phyloP scores from a whole-genome alignment of 495 filamentous ascomycete species.

The Hypoxylon fuscum region DNA sequence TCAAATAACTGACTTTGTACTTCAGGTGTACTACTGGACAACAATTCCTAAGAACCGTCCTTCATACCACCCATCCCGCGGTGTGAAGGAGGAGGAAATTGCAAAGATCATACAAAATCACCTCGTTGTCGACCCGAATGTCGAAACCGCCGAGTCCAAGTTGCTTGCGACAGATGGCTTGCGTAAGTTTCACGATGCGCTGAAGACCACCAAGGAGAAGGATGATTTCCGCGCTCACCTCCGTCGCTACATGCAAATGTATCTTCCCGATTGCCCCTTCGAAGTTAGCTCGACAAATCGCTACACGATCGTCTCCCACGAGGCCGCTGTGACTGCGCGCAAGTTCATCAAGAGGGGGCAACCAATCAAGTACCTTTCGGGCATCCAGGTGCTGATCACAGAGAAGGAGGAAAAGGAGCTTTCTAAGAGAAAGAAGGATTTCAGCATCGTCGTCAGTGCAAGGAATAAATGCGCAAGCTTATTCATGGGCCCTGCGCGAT shows the following conservation, averaged over 20 bases:
- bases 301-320: constrained; percentile 88
- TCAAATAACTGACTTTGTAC: constrained; percentile 9
- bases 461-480: constrained; percentile 86
- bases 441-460: constrained; percentile 94
- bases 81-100: constrained; percentile 82
- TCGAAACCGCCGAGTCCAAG: constrained; percentile 71
- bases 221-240: constrained; percentile 88
- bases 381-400: constrained; percentile 89
- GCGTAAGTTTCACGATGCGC: constrained; percentile 69
- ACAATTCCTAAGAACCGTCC: constrained; percentile 92
- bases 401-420: constrained; percentile 86
- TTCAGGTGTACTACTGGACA: constrained; percentile 92
- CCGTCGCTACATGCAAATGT: constrained; percentile 90
- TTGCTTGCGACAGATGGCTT: constrained; percentile 78
- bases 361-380: constrained; percentile 87
- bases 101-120: constrained; percentile 78
- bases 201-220: constrained; percentile 80
- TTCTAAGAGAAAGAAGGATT: constrained; percentile 82
- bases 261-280: constrained; percentile 90
- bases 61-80: constrained; percentile 83
- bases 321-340: constrained; percentile 88
- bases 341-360: constrained; percentile 80
- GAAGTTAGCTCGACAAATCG: constrained; percentile 95
- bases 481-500: constrained; percentile 93
- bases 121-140: constrained; percentile 78